Evolutionary conservation across 2,329 filamentous ascomycete genomes (phyloP).

Genomic region (Colletotrichum truncatum): DNA sequence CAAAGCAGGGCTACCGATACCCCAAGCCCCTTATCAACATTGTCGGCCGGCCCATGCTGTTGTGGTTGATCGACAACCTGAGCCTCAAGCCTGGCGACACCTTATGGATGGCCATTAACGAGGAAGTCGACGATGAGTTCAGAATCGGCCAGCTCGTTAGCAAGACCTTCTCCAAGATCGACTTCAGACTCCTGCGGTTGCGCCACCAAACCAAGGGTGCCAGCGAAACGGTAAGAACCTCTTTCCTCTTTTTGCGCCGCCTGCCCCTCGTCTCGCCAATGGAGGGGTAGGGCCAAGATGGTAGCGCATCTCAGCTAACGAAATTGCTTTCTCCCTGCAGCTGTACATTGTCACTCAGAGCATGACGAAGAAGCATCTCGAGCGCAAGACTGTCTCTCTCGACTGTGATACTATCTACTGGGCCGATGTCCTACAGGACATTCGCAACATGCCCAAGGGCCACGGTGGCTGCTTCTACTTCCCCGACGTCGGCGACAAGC

Average conservation of each 20-base stretch:
- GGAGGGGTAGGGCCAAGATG: neutral
- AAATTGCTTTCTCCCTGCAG: conserved; percentile 16
- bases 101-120: conserved; percentile 41
- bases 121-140: conserved; percentile 40
- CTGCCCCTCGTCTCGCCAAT: too few relatives aligned
- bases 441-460: conserved; percentile 36
- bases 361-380: conserved; percentile 39
- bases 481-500: conserved; percentile 38
- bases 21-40: conserved; percentile 44
- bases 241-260: neutral
- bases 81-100: conserved; percentile 36
- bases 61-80: conserved; percentile 41
- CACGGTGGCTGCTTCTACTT: conserved; percentile 40
- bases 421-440: conserved; percentile 38
- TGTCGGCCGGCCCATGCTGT: conserved; percentile 40
- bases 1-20: conserved; percentile 40
- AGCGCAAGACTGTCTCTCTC: conserved; percentile 39
- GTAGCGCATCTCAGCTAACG: conserved; percentile 3
- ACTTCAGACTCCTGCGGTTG: conserved; percentile 35
- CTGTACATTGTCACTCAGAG: conserved; percentile 40
- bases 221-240: conserved; percentile 37
- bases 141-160: conserved; percentile 38
- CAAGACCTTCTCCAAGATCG: conserved; percentile 36
- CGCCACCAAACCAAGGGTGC: conserved; percentile 40
- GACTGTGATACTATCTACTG: conserved; percentile 45